Base-by-base conservation (phyloP, 306 rosid species). In the Abrus precatorius region DNA sequence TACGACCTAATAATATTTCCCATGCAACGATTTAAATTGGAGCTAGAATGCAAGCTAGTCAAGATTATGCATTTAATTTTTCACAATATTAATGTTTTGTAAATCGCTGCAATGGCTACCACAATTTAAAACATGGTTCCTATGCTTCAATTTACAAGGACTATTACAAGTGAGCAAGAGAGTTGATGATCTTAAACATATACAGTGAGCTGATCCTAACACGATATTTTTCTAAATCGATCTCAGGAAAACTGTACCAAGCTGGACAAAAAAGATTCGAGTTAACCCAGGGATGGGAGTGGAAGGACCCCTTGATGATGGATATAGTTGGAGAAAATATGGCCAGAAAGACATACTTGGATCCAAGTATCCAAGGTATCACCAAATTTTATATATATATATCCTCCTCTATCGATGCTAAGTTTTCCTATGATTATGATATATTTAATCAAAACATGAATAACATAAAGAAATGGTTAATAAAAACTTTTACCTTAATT, bases 321-420 rank as follows among this genome's bases (percentile, higher is more conserved):
- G 59, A 5, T 53, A 10, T 6, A n/a, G 5, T 5, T 53, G 59
- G 59, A 45, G 40, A 68, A 92, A 92, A 79, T 92, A 90, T 74
- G 97, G 97, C 59, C 97, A 92, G 72, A 88, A 92, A 77, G 88
- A 85, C 62, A 90, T 90, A 36, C 93, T 84, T 36, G 91, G 89
- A 53, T 85, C 94, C 73, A 90, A 73, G 67, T 76, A 82, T 73
- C 97, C 94, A 1, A 90, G 94, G 97, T 89, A 62, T 20, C 20
- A 20, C 20, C 20, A 20, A 20, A 20, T 20, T 20, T 0, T 20
- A 20, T 20, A 20, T 20, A 20, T 41, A 13, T 47, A 45, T 9
- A 49, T 30, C 7, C 9, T 14, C 10, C 30, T 44, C 10, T 2
- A 3, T 0, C 3, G 13, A 71, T 71, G 8, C 13, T 32, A 50